Evolutionary conservation across 1,139 yeast species (phyloP).

Genomic region (Scheffersomyces stambukii): DNA sequence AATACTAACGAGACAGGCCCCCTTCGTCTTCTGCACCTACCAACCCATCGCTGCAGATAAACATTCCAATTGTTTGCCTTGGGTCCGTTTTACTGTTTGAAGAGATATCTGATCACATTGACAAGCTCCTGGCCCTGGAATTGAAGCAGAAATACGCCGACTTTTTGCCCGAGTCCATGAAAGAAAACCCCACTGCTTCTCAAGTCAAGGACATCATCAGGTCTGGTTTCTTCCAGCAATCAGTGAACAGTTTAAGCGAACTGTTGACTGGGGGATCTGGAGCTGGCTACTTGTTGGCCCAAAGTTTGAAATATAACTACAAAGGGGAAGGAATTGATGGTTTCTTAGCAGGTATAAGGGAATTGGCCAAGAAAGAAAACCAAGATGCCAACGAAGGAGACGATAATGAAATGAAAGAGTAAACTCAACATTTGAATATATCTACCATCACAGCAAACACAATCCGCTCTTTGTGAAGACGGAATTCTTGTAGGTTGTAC

Average conservation of each 20-base stretch:
- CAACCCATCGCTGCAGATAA: constrained; percentile 1
- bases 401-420: constrained; percentile 2
- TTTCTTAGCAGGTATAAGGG: constrained; percentile 48
- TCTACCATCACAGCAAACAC: constrained; percentile 1
- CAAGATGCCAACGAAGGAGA: constrained; percentile 7
- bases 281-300: constrained; percentile 51
- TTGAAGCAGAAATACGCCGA: constrained; percentile 32
- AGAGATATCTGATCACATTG: constrained; percentile 37
- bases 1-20: too few species aligned
- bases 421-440: neutral
- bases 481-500: too few species aligned
- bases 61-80: constrained; percentile 25
- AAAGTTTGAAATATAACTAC: constrained; percentile 48
- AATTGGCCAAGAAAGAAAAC: constrained; percentile 21
- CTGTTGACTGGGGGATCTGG: constrained; percentile 40
- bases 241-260: constrained; percentile 39
- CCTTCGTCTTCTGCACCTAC: too few species aligned
- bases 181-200: constrained; percentile 28
- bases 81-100: constrained; percentile 39
- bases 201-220: constrained; percentile 44
- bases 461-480: neutral
- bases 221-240: constrained; percentile 52
- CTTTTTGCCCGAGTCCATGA: constrained; percentile 42
- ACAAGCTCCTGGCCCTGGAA: constrained; percentile 30
- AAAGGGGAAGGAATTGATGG: constrained; percentile 57